Conservation (phyloP, 2,329 filamentous ascomycete species). For the Pseudogymnoascus sp. region DNA sequence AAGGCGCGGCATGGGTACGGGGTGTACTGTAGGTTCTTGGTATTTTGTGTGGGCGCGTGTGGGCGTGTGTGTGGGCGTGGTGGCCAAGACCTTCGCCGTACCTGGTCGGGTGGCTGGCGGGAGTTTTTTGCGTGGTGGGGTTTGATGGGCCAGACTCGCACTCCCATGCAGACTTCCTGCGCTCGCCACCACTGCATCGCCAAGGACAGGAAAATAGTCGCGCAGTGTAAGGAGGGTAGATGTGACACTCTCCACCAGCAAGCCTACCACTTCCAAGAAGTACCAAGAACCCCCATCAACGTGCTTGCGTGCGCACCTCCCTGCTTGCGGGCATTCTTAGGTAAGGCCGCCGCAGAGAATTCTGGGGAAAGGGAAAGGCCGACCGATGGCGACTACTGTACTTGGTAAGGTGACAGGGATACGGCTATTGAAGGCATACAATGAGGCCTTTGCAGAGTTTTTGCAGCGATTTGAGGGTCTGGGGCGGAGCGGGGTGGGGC, state of each 20-base stretch:
- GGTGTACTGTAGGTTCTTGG: too few relatives aligned
- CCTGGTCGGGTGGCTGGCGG: constrained; percentile 4
- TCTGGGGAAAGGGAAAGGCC: too few relatives aligned
- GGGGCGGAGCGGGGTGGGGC: not conserved
- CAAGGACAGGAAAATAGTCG: too few relatives aligned
- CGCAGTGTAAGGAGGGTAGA: not conserved
- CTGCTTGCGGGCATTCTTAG: too few relatives aligned
- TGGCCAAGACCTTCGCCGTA: not conserved
- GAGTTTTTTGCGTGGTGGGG: not conserved
- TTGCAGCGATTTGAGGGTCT: not conserved
- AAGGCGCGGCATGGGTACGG: not conserved
- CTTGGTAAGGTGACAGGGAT: too few relatives aligned
- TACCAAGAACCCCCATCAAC: not conserved
- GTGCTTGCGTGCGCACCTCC: too few relatives aligned
- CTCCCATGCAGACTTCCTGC: too few relatives aligned
- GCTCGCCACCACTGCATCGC: not conserved
- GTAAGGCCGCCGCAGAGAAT: too few relatives aligned
- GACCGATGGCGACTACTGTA: too few relatives aligned
- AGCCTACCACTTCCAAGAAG: too few relatives aligned
- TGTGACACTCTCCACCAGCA: not conserved
- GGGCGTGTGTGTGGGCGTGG: not conserved
- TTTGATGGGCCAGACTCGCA: not conserved
- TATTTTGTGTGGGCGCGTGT: not conserved
- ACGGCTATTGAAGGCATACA: not conserved
- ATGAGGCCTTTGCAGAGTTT: not conserved